A percentile compares a stretch with the other conserved stretches of the same genome.
phyloP scores from a whole-genome alignment of 2,329 filamentous ascomycete species.

The Cordyceps militaris region DNA sequence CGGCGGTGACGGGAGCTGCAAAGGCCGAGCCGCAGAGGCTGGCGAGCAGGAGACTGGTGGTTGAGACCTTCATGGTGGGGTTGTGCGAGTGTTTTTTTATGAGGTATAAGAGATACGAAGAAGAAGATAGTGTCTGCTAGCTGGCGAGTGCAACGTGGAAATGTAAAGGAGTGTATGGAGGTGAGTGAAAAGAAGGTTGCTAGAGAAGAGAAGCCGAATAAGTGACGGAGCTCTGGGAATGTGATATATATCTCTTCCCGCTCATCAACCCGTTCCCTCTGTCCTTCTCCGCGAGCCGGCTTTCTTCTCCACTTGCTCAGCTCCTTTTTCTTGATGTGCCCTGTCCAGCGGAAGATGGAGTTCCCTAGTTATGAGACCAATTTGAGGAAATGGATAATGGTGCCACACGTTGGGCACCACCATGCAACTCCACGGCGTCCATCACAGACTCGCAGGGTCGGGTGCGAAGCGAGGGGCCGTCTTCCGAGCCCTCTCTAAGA shows the following conservation, averaged over 20 bases:
- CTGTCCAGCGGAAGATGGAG: neutral
- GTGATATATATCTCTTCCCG: neutral
- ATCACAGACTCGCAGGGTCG: neutral
- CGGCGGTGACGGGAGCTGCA: neutral
- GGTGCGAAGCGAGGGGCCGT: no score
- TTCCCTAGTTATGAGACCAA: neutral
- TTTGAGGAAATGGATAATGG: neutral
- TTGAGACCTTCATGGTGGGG: constrained; percentile 2
- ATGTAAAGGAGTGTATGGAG: neutral
- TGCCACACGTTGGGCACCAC: no score
- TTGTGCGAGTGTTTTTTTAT: no score
- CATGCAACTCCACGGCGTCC: neutral
- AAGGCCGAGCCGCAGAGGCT: constrained; percentile 3
- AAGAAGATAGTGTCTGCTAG: neutral
- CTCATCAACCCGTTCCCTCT: neutral
- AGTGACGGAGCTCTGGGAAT: neutral
- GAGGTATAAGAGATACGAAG: neutral
- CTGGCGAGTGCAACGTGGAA: neutral
- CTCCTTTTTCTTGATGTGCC: no score
- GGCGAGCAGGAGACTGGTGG: neutral
- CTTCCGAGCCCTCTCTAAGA: no score
- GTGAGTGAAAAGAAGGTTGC: neutral
- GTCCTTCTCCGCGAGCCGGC: neutral
- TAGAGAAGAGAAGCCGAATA: neutral
- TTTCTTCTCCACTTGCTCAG: no score